Evolutionary conservation across 1,284 basidiomycete genomes (phyloP).

Genomic region (Trametes hirsuta): DNA sequence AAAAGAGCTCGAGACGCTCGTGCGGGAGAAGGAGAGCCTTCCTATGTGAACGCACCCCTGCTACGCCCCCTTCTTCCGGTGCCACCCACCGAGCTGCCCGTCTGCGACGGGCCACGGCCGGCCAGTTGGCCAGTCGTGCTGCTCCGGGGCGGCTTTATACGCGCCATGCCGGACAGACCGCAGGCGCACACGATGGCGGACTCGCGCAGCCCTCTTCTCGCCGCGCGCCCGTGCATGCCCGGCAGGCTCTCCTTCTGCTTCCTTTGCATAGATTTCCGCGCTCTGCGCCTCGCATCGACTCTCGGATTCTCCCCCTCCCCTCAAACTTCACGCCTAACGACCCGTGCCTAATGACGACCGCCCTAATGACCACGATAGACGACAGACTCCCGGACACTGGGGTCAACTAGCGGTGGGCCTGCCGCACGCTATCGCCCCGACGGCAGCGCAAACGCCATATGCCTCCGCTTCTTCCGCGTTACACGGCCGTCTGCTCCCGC

Average conservation of each 20-base stretch:
- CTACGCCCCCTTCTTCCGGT: not conserved
- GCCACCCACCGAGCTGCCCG: not conserved
- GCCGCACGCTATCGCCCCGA: constrained; percentile 1
- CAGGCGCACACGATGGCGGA: constrained; percentile 4
- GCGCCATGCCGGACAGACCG: constrained; percentile 1
- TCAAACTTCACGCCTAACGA: constrained; percentile 18
- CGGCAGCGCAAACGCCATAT: constrained; percentile 8
- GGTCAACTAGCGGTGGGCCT: not conserved
- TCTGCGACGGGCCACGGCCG: not conserved
- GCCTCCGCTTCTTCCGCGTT: not conserved
- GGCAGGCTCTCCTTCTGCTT: not conserved
- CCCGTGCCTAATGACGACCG: constrained; percentile 18
- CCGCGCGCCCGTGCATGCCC: not conserved
- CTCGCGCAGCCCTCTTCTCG: not conserved
- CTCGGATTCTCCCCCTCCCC: not conserved
- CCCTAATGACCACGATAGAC: constrained; percentile 16
- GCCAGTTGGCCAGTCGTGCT: not conserved
- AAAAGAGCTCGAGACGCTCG: constrained; percentile 32
- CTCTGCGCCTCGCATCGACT: constrained; percentile 4
- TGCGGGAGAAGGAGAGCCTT: constrained; percentile 35
- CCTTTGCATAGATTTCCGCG: constrained; percentile 17
- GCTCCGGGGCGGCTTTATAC: not conserved
- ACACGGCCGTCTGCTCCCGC: not conserved
- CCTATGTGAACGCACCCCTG: constrained; percentile 26
- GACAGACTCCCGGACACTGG: constrained; percentile 14